Evolutionary conservation across 2,329 filamentous ascomycete species (phyloP).

Genomic region (Alternaria triticina): DNA sequence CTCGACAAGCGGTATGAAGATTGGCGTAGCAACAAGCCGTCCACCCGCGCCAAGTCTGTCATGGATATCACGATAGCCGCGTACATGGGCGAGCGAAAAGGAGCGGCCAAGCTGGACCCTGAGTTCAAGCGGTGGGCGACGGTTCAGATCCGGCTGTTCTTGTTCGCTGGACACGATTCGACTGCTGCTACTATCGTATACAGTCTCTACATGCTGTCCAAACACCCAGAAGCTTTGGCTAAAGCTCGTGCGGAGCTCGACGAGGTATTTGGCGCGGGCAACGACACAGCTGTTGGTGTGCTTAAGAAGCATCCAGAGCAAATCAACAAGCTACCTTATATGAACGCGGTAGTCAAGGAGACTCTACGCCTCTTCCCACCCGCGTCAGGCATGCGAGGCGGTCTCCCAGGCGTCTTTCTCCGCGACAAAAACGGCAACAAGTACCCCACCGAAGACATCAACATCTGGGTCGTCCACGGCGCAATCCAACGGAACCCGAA

Average conservation of each 20-base stretch:
- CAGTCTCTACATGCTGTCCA: slow-evolving; percentile 31
- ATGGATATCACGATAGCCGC: slow-evolving; percentile 18
- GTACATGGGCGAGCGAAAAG: slow-evolving; percentile 13
- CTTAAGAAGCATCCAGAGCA: slow-evolving; percentile 31
- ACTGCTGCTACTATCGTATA: slow-evolving; percentile 44
- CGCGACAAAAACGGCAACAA: slow-evolving; percentile 25
- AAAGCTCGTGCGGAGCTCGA: slow-evolving; percentile 39
- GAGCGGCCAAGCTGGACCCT: slow-evolving; percentile 18
- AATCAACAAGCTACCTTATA: slow-evolving; percentile 40
- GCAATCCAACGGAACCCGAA: slow-evolving; percentile 22
- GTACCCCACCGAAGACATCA: slow-evolving; percentile 25
- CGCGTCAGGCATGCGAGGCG: slow-evolving; percentile 38
- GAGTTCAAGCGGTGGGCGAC: slow-evolving; percentile 24
- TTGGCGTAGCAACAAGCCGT: slow-evolving; percentile 1
- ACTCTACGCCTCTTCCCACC: slow-evolving; percentile 41
- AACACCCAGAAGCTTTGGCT: slow-evolving; percentile 29
- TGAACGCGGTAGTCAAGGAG: slow-evolving; percentile 46
- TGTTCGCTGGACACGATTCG: slow-evolving; percentile 48
- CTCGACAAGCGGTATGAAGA: slow-evolving; percentile 20
- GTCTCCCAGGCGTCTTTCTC: slow-evolving; percentile 16
- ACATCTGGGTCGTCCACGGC: slow-evolving; percentile 23
- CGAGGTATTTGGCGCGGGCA: slow-evolving; percentile 34
- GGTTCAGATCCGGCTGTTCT: slow-evolving; percentile 1
- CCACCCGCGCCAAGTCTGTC: slow-evolving; percentile 9
- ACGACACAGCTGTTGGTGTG: slow-evolving; percentile 8